Conservation (phyloP, 2,329 filamentous ascomycete species). For the Trichoderma sp. region DNA sequence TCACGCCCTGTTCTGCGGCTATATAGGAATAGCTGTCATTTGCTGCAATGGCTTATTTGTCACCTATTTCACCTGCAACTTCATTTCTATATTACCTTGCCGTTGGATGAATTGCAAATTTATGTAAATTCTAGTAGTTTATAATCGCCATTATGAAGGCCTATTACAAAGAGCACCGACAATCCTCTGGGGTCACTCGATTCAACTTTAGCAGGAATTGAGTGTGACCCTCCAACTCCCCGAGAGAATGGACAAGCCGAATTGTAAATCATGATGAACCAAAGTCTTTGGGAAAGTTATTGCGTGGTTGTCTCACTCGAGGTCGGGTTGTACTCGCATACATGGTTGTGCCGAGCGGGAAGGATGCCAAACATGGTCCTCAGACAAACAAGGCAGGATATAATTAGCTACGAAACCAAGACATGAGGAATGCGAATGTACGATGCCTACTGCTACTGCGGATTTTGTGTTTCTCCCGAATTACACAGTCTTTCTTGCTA, state of each 20-base stretch:
- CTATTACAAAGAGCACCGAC: neutral
- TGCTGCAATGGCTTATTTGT: neutral
- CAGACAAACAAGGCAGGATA: neutral
- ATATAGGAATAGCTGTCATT: neutral
- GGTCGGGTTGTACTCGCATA: neutral
- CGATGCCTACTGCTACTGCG: neutral
- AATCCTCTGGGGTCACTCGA: neutral
- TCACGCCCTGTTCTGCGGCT: neutral
- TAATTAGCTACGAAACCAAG: neutral
- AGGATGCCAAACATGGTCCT: neutral
- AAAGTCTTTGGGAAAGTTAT: neutral
- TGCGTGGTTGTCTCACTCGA: neutral
- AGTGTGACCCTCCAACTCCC: neutral
- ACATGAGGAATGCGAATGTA: neutral
- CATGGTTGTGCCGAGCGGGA: neutral
- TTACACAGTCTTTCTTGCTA: neutral
- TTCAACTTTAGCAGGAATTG: neutral
- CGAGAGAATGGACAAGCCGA: neutral
- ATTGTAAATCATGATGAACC: neutral
- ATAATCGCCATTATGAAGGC: neutral
- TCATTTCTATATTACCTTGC: neutral
- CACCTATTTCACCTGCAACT: neutral
- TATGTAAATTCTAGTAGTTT: neutral
- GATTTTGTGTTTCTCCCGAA: neutral
- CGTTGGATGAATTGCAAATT: neutral